Evolutionary conservation across 768 basidiomycete species (phyloP), one percentile per base, ranked within the genome.

Genomic region (Rhodotorula babjevae): DNA sequence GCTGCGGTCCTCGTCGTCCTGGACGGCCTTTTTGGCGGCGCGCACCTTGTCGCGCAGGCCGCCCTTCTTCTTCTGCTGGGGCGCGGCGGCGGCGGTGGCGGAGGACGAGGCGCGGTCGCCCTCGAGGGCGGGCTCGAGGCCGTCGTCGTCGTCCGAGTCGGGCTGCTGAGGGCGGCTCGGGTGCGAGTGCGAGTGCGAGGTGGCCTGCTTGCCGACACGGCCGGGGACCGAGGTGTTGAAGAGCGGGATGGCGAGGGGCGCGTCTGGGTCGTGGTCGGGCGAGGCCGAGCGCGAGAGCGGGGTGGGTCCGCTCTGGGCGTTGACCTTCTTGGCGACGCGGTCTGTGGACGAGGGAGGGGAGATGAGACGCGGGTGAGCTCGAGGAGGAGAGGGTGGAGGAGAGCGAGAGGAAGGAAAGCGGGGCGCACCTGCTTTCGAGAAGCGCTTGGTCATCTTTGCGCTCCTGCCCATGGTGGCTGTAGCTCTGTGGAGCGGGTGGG

Each of bases 181-280:
- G 56, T 14, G 53, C 10, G 56, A 46, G 25, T 0, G 11, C 19
- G 46, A 9, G 56, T 14, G 53, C 10, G 56, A 46, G 12, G 71
- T 61, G 29, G 59, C 61, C 18, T 65, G 71, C n/a, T 67, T 67
- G 23, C 49, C 25, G 29, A 36, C 25, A 0, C 68, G 53, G 11
- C 64, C 65, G n/a, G 36, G 53, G 6, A 46, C 68, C 7, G 68
- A 66, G 23, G 68, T 66, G 65, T 73, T 73, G 72, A 73, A 73
- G 40, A 73, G 65, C 1, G 72, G 72, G 53, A 73, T 73, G 42
- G 53, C 61, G 10, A 62, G 61, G 12, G 25, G 59, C 2, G 59
- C 2, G 40, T 6, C 0, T 1, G 25, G n/a, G 7, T 58, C 44
- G 44, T 14, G 44, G 25, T 69, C 68, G 40, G 71, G 71, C 6